A percentile compares a stretch with the other conserved stretches of the same genome.
phyloP scores from a whole-genome alignment of 345 rosid genomes.

The Tarenaya hassleriana region DNA sequence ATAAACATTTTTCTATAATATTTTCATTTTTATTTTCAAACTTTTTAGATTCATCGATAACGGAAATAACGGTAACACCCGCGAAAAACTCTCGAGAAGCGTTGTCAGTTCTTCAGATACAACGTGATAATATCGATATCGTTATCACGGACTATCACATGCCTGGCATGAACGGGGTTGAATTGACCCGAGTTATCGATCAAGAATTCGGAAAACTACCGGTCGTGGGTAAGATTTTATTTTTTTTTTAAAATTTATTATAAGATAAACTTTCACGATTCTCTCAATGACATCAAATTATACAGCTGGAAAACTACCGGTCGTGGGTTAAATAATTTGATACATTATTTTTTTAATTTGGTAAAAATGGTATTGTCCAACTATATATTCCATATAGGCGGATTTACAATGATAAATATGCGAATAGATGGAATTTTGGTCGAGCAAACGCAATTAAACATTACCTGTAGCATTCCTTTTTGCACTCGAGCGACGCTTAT shows the following conservation, averaged over 20 bases:
- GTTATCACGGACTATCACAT: constrained; percentile 63
- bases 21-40: constrained; percentile 4
- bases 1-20: background rate
- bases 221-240: constrained; percentile 43
- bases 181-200: constrained; percentile 39
- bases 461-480: background rate
- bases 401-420: no score
- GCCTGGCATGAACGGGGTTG: constrained; percentile 63
- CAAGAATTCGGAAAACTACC: constrained; percentile 47
- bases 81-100: constrained; percentile 42
- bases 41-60: constrained; percentile 19
- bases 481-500: no score
- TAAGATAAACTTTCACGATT: background rate
- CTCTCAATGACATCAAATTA: background rate
- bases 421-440: background rate
- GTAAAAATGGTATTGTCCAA: no score
- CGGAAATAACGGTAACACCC: constrained; percentile 34
- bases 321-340: no score
- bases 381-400: no score
- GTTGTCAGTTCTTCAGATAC: constrained; percentile 34
- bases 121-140: constrained; percentile 35
- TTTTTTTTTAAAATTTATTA: background rate
- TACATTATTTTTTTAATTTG: no score
- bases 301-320: background rate
- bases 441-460: background rate